Conservation (phyloP, 331 rosid genomes). For the Quercus phellos region DNA sequence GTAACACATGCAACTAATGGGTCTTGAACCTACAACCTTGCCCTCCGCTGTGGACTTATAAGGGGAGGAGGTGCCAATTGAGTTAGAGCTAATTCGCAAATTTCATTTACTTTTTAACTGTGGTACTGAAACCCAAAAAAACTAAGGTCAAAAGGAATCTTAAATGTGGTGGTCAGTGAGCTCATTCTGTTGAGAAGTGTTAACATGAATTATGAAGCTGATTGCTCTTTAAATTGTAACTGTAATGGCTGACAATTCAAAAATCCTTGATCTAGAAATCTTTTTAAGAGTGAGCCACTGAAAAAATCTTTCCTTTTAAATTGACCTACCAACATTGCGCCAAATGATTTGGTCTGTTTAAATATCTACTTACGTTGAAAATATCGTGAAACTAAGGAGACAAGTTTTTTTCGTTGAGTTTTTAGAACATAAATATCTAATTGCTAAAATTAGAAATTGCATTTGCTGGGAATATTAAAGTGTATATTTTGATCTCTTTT, state of each 20-base stretch:
- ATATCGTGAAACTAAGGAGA: not conserved
- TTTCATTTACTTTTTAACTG: not conserved
- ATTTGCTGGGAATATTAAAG: not conserved
- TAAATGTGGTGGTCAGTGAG: not conserved
- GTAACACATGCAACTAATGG: too few relatives aligned
- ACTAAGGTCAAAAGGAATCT: not conserved
- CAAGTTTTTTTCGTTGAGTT: not conserved
- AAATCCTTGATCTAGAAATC: too few relatives aligned
- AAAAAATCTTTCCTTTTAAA: too few relatives aligned
- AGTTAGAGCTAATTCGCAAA: not conserved
- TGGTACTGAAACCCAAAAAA: not conserved
- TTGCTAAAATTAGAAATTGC: not conserved
- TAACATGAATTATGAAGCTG: not conserved
- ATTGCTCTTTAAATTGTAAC: not conserved
- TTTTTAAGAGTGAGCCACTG: too few relatives aligned
- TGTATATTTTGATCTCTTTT: constrained; percentile 22
- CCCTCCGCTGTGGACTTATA: too few relatives aligned
- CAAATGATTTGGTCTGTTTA: too few relatives aligned
- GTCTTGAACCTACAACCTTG: too few relatives aligned
- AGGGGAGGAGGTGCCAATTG: too few relatives aligned
- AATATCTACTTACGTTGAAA: too few relatives aligned
- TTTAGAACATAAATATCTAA: not conserved
- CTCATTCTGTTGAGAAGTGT: not conserved
- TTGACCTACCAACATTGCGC: too few relatives aligned
- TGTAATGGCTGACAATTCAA: too few relatives aligned